A percentile compares a stretch with the other conserved stretches of the same genome.
phyloP scores from a whole-genome alignment of 1,284 basidiomycete species.

The Rhodotorula mucilaginosa region DNA sequence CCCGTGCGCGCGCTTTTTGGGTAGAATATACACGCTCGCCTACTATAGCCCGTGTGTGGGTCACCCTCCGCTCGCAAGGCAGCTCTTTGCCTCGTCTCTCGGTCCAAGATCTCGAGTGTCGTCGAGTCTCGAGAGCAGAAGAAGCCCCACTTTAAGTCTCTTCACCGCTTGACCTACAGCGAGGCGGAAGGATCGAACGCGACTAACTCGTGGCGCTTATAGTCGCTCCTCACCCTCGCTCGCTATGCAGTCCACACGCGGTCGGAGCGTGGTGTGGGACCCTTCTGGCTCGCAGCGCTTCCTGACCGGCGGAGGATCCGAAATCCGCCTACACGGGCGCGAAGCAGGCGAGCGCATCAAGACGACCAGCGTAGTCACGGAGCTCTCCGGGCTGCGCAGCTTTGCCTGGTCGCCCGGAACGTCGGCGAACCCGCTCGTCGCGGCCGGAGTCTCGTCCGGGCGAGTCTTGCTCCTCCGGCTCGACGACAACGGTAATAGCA shows the following conservation, averaged over 20 bases:
- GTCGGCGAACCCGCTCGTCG: slow-evolving; percentile 26
- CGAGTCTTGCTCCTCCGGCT: slow-evolving; percentile 37
- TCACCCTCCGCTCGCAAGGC: too few species aligned
- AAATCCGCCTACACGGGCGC: slow-evolving; percentile 37
- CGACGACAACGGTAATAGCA: slow-evolving; percentile 1
- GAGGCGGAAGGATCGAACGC: too few species aligned
- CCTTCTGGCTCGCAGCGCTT: slow-evolving; percentile 16
- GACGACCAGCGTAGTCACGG: slow-evolving; percentile 35
- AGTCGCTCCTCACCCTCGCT: too few species aligned
- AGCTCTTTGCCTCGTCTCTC: too few species aligned
- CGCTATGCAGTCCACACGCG: slow-evolving; percentile 14
- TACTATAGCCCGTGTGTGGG: too few species aligned
- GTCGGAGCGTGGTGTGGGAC: slow-evolving; percentile 20
- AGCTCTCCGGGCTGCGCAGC: slow-evolving; percentile 33
- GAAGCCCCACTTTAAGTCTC: too few species aligned
- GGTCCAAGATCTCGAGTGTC: too few species aligned
- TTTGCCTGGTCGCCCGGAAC: slow-evolving; percentile 40
- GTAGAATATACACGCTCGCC: too few species aligned
- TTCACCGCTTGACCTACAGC: too few species aligned
- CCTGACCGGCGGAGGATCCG: slow-evolving; percentile 37
- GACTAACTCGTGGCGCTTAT: too few species aligned
- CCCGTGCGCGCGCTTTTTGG: too few species aligned
- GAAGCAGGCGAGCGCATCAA: slow-evolving; percentile 6
- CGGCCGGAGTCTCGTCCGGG: slow-evolving; percentile 38
- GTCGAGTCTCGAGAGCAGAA: too few species aligned